Evolutionary conservation across 225 moss, liverwort and hornwort species (phyloP), one percentile per base, ranked within the genome.

Genomic region (Pseudisothecium myosuroides): DNA sequence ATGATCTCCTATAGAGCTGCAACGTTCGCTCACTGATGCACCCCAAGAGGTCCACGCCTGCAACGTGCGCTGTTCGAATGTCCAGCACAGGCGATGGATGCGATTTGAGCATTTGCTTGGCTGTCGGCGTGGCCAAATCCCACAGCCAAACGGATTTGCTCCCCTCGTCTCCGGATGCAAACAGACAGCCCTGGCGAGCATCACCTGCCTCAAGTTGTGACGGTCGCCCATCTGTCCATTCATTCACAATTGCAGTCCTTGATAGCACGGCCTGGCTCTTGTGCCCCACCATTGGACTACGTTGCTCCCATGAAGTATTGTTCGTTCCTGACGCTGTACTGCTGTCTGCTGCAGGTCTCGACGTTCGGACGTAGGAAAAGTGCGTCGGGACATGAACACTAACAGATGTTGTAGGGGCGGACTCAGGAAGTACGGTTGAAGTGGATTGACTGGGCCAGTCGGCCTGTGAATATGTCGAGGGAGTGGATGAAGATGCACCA

Each of bases 81-180:
- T 97, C 97, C 60, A 95, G 88, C 50, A 97, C 94, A 23, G 96
- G 95, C 32, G 96, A 94, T 28, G 88, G 92, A 87, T 97, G 97
- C 76, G 95, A 89, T 41, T 74, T 37, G 52, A 97, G 95, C 58
- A 86, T 91, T 88, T 96, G 93, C 69, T 73, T 92, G 59, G 86
- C 89, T 47, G 85, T 84, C 49, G 84, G 88, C 45, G 93, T 76
- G 50, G 92, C 64, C 92, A 94, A 84, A 87, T 97, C 94, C 97
- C 97, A 97, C 80, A 97, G 89, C 96, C 95, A 96, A 69, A 97
- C 92, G 45, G 93, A 89, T 63, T 94, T 96, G 84, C 92, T 95
- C 29, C 92, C 95, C 87, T 97, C 97, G 84, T 97, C 97, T 87
- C 97, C 97, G 71, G 94, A 93, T 55, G 96, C 97, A 94, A 96